Percentiles rank a stretch among this genome's conserved stretches.
Evolutionary conservation across 352 stramenopile genomes (phyloP).

Genomic region (Pythium monospermum): DNA sequence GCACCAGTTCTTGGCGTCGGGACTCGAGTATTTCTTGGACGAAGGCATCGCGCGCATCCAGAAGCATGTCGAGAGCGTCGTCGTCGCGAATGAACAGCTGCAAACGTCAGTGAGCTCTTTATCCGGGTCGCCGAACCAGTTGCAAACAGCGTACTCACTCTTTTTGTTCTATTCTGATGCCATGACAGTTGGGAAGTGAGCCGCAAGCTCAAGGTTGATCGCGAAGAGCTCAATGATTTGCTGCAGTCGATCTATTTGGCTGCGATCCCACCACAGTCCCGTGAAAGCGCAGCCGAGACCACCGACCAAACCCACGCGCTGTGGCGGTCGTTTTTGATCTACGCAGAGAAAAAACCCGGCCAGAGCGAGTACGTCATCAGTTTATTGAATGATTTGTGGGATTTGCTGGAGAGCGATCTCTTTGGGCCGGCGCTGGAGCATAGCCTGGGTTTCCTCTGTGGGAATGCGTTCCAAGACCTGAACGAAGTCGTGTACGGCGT

Average conservation of each 20-base stretch:
- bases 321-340: conserved; percentile 74
- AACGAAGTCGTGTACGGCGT: conserved; percentile 66
- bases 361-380: conserved; percentile 76
- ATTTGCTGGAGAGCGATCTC: conserved; percentile 73
- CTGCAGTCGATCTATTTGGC: conserved; percentile 62
- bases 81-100: conserved; percentile 43
- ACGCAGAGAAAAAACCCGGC: conserved; percentile 57
- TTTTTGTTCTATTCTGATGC: not conserved
- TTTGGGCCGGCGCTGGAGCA: conserved; percentile 70
- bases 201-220: conserved; percentile 56
- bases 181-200: conserved; percentile 54
- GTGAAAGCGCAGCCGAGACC: conserved; percentile 20
- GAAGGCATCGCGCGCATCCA: conserved; percentile 58
- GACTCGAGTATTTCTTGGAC: conserved; percentile 77
- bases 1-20: conserved; percentile 65
- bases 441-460: conserved; percentile 65
- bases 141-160: no score
- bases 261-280: conserved; percentile 35
- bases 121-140: no score
- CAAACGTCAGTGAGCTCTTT: conserved; percentile 47
- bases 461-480: conserved; percentile 78
- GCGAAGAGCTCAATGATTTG: conserved; percentile 69
- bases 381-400: conserved; percentile 77
- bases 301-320: conserved; percentile 29
- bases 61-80: conserved; percentile 48